Percentiles rank a stretch among this genome's conserved stretches.
These are phyloP conservation scores for Pelargonium nanum DNA, from an alignment of 345 rosid genomes.

Conservation along the genomic window DNA sequence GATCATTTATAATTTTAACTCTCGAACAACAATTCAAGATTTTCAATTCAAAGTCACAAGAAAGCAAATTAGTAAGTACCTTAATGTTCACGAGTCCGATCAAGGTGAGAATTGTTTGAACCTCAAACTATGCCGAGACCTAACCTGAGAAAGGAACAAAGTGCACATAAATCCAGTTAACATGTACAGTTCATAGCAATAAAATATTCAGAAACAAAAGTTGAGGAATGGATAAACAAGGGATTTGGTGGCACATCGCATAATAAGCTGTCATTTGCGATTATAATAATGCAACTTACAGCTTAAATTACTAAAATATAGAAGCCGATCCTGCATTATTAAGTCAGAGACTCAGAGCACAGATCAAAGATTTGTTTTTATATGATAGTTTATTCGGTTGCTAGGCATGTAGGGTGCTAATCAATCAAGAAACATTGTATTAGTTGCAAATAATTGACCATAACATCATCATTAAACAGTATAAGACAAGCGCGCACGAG, in stretches of 20 bases:
- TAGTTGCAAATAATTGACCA: not conserved
- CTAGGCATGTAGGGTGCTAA: not conserved
- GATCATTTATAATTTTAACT: too few relatives aligned
- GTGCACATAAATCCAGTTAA: too few relatives aligned
- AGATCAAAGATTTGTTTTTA: too few relatives aligned
- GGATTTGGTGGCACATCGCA: not conserved
- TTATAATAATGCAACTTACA: not conserved
- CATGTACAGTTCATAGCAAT: not conserved
- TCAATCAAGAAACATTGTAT: not conserved
- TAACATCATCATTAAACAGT: not conserved
- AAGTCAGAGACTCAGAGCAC: too few relatives aligned
- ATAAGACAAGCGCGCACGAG: too few relatives aligned
- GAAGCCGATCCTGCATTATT: not conserved
- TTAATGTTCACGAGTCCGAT: too few relatives aligned
- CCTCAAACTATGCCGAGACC: too few relatives aligned
- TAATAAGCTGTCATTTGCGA: not conserved
- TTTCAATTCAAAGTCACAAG: too few relatives aligned
- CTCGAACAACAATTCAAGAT: too few relatives aligned
- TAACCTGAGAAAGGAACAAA: too few relatives aligned
- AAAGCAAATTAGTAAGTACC: too few relatives aligned
- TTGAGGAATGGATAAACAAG: not conserved
- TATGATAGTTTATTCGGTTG: not conserved
- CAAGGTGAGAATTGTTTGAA: too few relatives aligned
- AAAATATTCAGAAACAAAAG: not conserved
- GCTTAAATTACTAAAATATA: not conserved